phyloP scores from a whole-genome alignment of 108 stramenopile species.

The Pseudonitzschia delicatissima region DNA sequence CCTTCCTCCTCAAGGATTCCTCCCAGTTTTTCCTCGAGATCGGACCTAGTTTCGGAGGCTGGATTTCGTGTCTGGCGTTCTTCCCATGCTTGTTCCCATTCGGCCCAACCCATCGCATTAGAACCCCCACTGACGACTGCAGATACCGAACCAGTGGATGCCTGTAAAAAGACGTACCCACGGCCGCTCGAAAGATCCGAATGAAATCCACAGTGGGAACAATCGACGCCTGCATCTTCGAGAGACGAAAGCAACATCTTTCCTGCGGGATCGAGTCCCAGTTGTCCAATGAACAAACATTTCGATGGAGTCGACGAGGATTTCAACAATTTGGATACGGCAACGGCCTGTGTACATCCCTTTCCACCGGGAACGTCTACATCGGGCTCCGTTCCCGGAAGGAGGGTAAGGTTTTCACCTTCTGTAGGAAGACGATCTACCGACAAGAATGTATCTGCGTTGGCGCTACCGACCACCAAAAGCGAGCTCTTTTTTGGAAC shows the following conservation, averaged over 20 bases:
- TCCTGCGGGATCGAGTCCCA: conserved; percentile 63
- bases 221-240: conserved; percentile 39
- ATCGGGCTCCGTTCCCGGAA: conserved; percentile 30
- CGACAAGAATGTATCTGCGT: conserved; percentile 79
- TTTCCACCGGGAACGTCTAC: conserved; percentile 78
- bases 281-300: conserved; percentile 57
- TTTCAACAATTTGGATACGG: conserved; percentile 44
- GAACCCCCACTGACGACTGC: conserved; percentile 78
- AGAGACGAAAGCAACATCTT: conserved; percentile 40
- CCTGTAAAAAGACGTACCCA: conserved; percentile 71
- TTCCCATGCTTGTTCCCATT: conserved; percentile 41
- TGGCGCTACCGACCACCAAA: conserved; percentile 70
- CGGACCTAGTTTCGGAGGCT: background rate
- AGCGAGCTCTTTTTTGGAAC: conserved; percentile 13
- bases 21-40: conserved; percentile 32
- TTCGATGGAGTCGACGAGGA: background rate
- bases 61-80: background rate
- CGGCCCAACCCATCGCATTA: conserved; percentile 62
- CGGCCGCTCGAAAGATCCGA: conserved; percentile 52
- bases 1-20: conserved; percentile 21
- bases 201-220: conserved; percentile 34
- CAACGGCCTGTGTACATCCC: conserved; percentile 83
- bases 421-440: conserved; percentile 60
- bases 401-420: conserved; percentile 74
- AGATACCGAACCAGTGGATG: conserved; percentile 57